Conservation (phyloP, 352 stramenopile species). For the Detonula confervacea region DNA sequence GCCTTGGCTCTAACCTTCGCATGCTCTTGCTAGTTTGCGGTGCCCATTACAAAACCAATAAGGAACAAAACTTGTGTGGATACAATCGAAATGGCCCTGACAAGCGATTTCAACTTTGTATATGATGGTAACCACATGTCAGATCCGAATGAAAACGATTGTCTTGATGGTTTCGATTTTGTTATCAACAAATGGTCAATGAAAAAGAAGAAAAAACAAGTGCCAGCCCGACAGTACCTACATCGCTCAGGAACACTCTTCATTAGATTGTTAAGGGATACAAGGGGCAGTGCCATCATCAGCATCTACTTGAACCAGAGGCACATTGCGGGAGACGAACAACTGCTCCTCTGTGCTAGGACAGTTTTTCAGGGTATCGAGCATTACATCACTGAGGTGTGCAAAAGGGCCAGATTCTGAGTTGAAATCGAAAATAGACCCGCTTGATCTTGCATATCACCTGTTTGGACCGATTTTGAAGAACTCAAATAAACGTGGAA, state of each 20-base stretch:
- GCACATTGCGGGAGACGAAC: constrained; percentile 46
- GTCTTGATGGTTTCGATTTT: constrained; percentile 81
- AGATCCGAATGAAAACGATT: constrained; percentile 74
- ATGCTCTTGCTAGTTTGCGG: constrained; percentile 57
- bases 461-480: no score
- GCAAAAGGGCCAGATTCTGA: constrained; percentile 12
- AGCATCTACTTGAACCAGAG: constrained; percentile 61
- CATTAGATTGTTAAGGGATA: constrained; percentile 72
- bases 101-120: constrained; percentile 74
- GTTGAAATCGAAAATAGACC: no score
- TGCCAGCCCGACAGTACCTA: constrained; percentile 73
- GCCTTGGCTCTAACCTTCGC: constrained; percentile 7
- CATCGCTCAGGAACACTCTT: constrained; percentile 80
- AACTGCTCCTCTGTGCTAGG: constrained; percentile 42
- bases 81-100: constrained; percentile 59
- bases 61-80: constrained; percentile 59
- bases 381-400: constrained; percentile 43
- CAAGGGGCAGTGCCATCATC: constrained; percentile 64
- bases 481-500: no score
- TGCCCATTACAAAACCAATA: constrained; percentile 67
- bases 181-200: constrained; percentile 55
- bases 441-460: no score
- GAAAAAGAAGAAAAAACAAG: constrained; percentile 61
- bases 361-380: constrained; percentile 47
- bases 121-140: constrained; percentile 79